Evolutionary conservation across 164 flowering plant species (phyloP).

Genomic region (Kingdonia uniflora): DNA sequence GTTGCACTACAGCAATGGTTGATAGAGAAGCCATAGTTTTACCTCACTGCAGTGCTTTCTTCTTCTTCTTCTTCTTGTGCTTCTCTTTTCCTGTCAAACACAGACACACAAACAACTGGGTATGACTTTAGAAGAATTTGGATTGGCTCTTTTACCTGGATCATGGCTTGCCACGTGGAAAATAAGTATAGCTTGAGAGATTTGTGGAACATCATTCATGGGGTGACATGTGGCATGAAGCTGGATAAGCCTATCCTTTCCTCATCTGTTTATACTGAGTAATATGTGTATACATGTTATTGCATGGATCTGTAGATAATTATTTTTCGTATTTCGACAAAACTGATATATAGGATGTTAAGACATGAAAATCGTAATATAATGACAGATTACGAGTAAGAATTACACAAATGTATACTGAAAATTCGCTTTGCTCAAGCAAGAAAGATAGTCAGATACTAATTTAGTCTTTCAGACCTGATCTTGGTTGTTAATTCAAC

Average conservation of each 20-base stretch:
- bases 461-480: too few relatives aligned
- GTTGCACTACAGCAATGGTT: constrained; percentile 13
- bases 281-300: constrained; percentile 19
- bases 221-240: constrained; percentile 9
- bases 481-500: too few relatives aligned
- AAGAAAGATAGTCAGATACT: too few relatives aligned
- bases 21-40: constrained; percentile 13
- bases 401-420: too few relatives aligned
- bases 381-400: too few relatives aligned
- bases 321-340: too few relatives aligned
- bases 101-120: neutral
- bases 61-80: neutral
- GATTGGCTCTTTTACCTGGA: neutral
- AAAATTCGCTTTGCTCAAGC: too few relatives aligned
- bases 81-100: neutral
- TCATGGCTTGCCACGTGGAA: constrained; percentile 7
- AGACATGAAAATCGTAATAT: too few relatives aligned
- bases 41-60: neutral
- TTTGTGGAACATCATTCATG: constrained; percentile 7
- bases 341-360: too few relatives aligned
- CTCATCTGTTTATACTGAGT: constrained; percentile 22
- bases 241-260: constrained; percentile 15
- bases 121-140: constrained; percentile 1
- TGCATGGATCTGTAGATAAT: too few relatives aligned
- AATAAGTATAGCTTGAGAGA: constrained; percentile 2